A percentile compares a stretch with the other conserved stretches of the same genome.
Evolutionary conservation across 139 green algal species (phyloP).

Genomic region (Tetradesmus lagerheimii): DNA sequence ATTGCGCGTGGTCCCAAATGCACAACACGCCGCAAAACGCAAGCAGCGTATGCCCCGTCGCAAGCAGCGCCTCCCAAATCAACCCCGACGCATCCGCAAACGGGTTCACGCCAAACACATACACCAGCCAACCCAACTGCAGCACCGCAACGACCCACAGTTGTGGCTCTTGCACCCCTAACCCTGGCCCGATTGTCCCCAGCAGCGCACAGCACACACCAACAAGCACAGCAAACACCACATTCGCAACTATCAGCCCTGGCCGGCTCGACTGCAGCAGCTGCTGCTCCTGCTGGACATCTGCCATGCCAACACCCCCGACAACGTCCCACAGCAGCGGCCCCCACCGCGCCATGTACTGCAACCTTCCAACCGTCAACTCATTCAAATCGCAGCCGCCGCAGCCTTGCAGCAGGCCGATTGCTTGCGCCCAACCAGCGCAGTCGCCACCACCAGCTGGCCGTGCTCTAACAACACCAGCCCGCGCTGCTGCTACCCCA

Average conservation of each 20-base stretch:
- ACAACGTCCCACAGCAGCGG: not conserved
- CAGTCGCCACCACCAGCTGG: too few relatives aligned
- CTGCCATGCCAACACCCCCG: not conserved
- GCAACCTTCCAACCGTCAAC: not conserved
- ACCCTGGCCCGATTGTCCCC: not conserved
- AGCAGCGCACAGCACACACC: not conserved
- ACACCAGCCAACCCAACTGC: conserved; percentile 16
- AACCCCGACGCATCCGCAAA: not conserved
- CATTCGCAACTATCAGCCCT: not conserved
- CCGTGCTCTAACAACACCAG: not conserved
- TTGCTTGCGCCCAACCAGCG: not conserved
- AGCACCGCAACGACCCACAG: not conserved
- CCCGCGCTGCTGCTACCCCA: not conserved
- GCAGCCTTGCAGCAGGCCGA: not conserved
- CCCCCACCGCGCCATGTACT: not conserved
- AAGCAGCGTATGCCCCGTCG: not conserved
- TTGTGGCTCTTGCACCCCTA: not conserved
- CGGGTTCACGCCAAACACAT: not conserved
- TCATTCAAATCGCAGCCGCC: not conserved
- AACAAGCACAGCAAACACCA: not conserved
- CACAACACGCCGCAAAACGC: not conserved
- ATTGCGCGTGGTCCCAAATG: not conserved
- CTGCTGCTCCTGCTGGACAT: not conserved
- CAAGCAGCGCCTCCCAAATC: not conserved
- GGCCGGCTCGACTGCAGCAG: not conserved